A percentile compares a stretch with the other conserved stretches of the same genome.
These are phyloP conservation scores for Trichophaea hybrida DNA, from an alignment of 2,329 filamentous ascomycete genomes.

Conservation along the genomic window DNA sequence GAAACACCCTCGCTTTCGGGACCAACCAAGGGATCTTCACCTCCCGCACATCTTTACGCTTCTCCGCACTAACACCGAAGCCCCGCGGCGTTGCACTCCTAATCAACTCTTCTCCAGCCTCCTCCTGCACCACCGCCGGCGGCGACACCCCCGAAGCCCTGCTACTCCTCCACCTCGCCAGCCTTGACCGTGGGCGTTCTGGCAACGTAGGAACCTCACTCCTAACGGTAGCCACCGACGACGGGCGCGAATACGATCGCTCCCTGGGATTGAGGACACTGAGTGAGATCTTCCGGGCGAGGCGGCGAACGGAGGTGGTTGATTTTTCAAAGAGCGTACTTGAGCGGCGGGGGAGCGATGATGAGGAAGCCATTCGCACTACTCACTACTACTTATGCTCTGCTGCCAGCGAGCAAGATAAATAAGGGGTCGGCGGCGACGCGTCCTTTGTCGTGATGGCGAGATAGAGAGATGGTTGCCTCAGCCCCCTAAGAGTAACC, in stretches of 20 bases:
- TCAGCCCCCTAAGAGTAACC: too few relatives aligned
- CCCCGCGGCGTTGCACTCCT: not conserved
- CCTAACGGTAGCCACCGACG: not conserved
- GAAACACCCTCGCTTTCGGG: not conserved
- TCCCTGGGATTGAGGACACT: not conserved
- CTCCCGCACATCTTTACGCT: not conserved
- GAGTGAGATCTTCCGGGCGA: conserved; percentile 1
- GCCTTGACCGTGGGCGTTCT: not conserved
- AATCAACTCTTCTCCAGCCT: not conserved
- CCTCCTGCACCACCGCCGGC: not conserved
- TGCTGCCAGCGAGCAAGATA: too few relatives aligned
- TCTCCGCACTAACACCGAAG: not conserved
- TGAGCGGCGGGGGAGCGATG: not conserved
- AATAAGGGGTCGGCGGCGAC: too few relatives aligned
- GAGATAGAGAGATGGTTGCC: too few relatives aligned
- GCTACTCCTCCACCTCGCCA: not conserved
- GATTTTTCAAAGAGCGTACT: conserved; percentile 5
- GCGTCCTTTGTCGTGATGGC: too few relatives aligned
- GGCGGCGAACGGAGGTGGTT: not conserved
- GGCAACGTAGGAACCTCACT: not conserved
- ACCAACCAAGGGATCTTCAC: not conserved
- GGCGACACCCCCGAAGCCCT: not conserved
- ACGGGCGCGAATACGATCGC: not conserved
- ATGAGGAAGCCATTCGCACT: too few relatives aligned
- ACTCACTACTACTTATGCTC: too few relatives aligned